Base-by-base conservation (phyloP, 2,329 filamentous ascomycete species). In the Fusarium haematococcum region DNA sequence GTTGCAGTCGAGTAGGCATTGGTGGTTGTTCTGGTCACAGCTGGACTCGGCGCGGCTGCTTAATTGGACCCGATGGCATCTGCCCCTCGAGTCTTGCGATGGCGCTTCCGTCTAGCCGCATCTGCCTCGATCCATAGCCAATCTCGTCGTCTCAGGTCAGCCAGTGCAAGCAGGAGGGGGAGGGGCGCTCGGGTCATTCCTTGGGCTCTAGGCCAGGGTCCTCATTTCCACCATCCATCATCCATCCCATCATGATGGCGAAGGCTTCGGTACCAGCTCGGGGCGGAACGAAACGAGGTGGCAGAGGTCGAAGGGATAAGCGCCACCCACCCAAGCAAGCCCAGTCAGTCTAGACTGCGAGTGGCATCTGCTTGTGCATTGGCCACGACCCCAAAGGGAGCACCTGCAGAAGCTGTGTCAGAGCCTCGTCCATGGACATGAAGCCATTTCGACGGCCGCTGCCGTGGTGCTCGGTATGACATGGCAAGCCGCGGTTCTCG, bases 131-230 rank as follows among this genome's bases (percentile, higher is more conserved):
- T 68, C 75, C 71, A 74, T 69, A 56, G 68, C 67, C 73, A 77
- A 77, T 78, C 75, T 76, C 65, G 64, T 70, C 73, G 74, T 78
- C 75, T 75, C 71, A 78, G 71, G 67, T 69, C 70, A 63, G 56
- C 52, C 70, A 63, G 56, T 48, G 68, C 60, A 67, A 65, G 67
- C 48, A 65, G 50, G 73, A 75, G 73, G 70, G 70, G 67, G 57
- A 69, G 65, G 64, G 70, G 63, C 72, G 60, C 63, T 70, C 69
- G 57, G 64, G 56, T 62, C 68, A 71, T 68, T 54, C 54, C 58
- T 70, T 35, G 39, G 23, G 54, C 35, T n/a, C 35, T 58, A n/a
- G 5, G 57, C 41, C 62, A 65, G 62, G 59, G 57, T 63, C 16
- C 54, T 37, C 45, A 61, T 74, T 57, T 57, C 67, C 71, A 71